Percentiles rank a stretch among this genome's conserved stretches.
Conservation (phyloP, 805 yeast genomes). For the Saccharomycopsis lassenensis region DNA sequence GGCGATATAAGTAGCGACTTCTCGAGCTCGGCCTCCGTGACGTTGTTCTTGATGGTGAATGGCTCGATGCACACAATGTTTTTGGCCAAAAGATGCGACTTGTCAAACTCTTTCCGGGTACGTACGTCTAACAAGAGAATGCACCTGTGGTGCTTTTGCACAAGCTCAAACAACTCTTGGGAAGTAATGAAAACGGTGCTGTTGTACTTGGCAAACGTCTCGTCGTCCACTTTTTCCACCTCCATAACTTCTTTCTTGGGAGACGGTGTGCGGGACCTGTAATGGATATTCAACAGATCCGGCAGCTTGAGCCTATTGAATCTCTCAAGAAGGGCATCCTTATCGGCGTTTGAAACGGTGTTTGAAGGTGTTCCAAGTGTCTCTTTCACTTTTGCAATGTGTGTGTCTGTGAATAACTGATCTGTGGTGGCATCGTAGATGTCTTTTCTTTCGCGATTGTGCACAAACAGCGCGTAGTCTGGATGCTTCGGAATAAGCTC, state of each 20-base stretch:
- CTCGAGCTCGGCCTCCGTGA: constrained; percentile 59
- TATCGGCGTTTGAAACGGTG: neutral
- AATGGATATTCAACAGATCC: no score
- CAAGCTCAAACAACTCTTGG: constrained; percentile 6
- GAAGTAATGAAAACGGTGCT: constrained; percentile 3
- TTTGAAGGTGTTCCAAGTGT: no score
- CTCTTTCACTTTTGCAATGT: no score
- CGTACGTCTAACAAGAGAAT: constrained; percentile 67
- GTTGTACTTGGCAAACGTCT: neutral
- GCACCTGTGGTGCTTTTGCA: constrained; percentile 21
- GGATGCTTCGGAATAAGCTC: no score
- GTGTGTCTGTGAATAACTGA: no score
- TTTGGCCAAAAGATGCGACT: constrained; percentile 48
- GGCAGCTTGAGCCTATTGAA: neutral
- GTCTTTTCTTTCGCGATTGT: no score
- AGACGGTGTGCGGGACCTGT: no score
- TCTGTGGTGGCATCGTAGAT: no score
- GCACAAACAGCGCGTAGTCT: no score
- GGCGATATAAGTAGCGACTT: constrained; percentile 48
- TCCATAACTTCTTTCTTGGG: constrained; percentile 1
- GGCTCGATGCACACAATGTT: constrained; percentile 74
- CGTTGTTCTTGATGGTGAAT: constrained; percentile 35
- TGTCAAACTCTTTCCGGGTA: constrained; percentile 44
- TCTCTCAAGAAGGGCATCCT: neutral
- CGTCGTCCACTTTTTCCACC: neutral